Evolutionary conservation across 2,329 filamentous ascomycete species (phyloP).

Genomic region (Penicillium expansum): DNA sequence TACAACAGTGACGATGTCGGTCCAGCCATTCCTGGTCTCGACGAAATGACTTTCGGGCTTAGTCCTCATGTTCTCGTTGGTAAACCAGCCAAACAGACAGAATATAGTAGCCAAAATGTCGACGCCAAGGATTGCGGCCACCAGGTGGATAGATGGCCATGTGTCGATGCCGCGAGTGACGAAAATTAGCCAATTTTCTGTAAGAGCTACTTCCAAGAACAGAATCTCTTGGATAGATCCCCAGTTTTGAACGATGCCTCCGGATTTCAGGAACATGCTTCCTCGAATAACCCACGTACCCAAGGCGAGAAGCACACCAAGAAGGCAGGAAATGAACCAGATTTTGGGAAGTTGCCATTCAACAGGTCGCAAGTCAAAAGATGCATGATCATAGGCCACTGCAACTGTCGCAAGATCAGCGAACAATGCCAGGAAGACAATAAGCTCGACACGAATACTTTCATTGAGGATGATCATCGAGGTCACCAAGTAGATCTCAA

Average conservation of each 20-base stretch:
- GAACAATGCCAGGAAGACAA: slow-evolving; percentile 77
- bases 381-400: slow-evolving; percentile 79
- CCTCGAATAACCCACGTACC: slow-evolving; percentile 74
- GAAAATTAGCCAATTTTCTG: slow-evolving; percentile 96
- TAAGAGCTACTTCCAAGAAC: slow-evolving; percentile 86
- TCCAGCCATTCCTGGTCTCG: slow-evolving; percentile 53
- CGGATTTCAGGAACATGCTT: slow-evolving; percentile 65
- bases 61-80: slow-evolving; percentile 47
- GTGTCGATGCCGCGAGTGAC: slow-evolving; percentile 80
- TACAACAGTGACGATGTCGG: slow-evolving; percentile 56
- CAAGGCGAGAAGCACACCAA: slow-evolving; percentile 66
- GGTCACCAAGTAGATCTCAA: slow-evolving; percentile 73
- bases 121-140: slow-evolving; percentile 68
- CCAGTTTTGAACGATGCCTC: slow-evolving; percentile 72
- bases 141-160: slow-evolving; percentile 70
- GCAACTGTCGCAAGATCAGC: slow-evolving; percentile 77
- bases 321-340: slow-evolving; percentile 62
- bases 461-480: slow-evolving; percentile 80
- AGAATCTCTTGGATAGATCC: slow-evolving; percentile 73
- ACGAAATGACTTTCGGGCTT: slow-evolving; percentile 26
- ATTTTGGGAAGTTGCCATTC: slow-evolving; percentile 83
- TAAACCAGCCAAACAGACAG: slow-evolving; percentile 73
- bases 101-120: slow-evolving; percentile 71
- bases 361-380: slow-evolving; percentile 71
- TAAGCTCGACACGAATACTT: slow-evolving; percentile 68